These are phyloP conservation scores for Trichosporon faecale DNA, from an alignment of 1,284 basidiomycete species.

Conservation along the genomic window DNA sequence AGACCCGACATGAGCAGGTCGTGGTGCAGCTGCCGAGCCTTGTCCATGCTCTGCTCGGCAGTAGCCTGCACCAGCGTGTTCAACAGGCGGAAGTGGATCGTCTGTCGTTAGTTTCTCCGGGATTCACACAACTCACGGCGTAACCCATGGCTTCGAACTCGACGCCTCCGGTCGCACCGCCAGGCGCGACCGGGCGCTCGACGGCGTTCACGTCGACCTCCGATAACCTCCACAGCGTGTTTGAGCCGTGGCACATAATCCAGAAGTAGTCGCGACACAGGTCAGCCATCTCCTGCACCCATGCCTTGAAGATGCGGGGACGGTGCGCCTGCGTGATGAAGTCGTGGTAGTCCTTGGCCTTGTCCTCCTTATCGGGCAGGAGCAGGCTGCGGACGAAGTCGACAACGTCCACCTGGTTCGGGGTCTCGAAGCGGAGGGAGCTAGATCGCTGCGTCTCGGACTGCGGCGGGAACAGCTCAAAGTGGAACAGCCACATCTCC, in stretches of 20 bases:
- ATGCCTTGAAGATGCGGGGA: slow-evolving; percentile 83
- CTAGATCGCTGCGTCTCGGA: background rate
- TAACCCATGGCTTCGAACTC: slow-evolving; percentile 97
- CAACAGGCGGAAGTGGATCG: slow-evolving; percentile 74
- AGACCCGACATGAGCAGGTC: slow-evolving; percentile 84
- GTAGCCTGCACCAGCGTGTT: slow-evolving; percentile 69
- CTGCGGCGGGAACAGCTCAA: slow-evolving; percentile 65
- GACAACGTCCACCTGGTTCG: slow-evolving; percentile 25
- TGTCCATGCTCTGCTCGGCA: slow-evolving; percentile 62
- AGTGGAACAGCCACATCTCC: slow-evolving; percentile 75
- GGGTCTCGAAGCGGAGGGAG: slow-evolving; percentile 34
- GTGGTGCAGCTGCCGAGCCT: slow-evolving; percentile 69
- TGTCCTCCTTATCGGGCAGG: slow-evolving; percentile 42
- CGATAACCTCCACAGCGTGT: slow-evolving; percentile 77
- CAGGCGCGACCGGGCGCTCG: slow-evolving; percentile 88
- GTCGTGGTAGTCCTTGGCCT: slow-evolving; percentile 59
- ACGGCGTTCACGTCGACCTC: slow-evolving; percentile 79
- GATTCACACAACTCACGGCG: slow-evolving; percentile 61
- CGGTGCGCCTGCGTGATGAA: slow-evolving; percentile 83
- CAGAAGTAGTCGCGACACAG: slow-evolving; percentile 96
- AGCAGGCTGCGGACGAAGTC: slow-evolving; percentile 45
- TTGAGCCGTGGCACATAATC: slow-evolving; percentile 93
- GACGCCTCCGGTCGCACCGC: slow-evolving; percentile 97
- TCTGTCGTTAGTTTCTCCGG: slow-evolving; percentile 56
- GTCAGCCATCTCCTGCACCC: slow-evolving; percentile 82